Percentiles rank a stretch among this genome's conserved stretches.
These are phyloP conservation scores for Flaveria linearis DNA, from an alignment of 129 eudicot species.

Conservation along the genomic window DNA sequence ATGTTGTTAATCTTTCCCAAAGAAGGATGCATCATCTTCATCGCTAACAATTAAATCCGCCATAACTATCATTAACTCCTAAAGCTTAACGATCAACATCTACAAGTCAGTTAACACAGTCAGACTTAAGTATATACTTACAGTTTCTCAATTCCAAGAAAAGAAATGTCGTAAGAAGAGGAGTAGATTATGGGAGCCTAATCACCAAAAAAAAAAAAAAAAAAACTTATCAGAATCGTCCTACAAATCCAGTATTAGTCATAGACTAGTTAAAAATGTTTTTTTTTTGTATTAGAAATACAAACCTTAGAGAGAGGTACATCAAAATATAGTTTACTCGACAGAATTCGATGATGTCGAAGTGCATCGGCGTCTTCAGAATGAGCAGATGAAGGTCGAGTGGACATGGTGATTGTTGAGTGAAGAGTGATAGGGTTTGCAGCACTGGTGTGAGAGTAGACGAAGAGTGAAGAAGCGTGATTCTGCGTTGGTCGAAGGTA, in stretches of 20 bases:
- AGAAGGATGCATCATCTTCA: background rate
- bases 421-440: background rate
- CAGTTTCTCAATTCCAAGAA: slow-evolving; percentile 87
- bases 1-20: too few relatives aligned
- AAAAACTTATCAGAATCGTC: background rate
- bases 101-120: background rate
- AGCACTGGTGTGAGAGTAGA: too few relatives aligned
- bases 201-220: background rate
- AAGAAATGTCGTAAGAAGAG: slow-evolving; percentile 72
- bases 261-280: background rate
- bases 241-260: background rate
- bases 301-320: slow-evolving; percentile 54
- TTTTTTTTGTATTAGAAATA: too few relatives aligned
- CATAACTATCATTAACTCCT: background rate
- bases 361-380: slow-evolving; percentile 41
- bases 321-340: slow-evolving; percentile 83
- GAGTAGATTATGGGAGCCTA: slow-evolving; percentile 89
- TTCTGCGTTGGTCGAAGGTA: slow-evolving; percentile 16
- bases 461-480: slow-evolving; percentile 14
- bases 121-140: slow-evolving; percentile 34
- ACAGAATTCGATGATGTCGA: slow-evolving; percentile 58
- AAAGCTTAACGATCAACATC: slow-evolving; percentile 3
- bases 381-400: slow-evolving; percentile 24
- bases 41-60: background rate
- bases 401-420: slow-evolving; percentile 31